Conservation (phyloP, 345 rosid genomes). For the Populus ilicifolia region DNA sequence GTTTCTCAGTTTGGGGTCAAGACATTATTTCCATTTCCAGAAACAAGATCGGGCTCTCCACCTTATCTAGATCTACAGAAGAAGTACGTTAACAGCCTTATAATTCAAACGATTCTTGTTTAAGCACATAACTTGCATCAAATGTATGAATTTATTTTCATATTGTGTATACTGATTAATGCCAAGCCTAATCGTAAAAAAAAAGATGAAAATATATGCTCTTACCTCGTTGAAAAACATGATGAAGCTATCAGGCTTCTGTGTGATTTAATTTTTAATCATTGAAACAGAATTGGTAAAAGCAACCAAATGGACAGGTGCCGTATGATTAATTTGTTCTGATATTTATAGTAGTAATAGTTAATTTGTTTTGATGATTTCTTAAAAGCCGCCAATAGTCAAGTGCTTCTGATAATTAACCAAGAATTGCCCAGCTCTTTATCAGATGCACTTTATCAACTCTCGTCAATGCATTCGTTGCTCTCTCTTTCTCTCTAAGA, state of each 20-base stretch:
- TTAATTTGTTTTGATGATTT: no score
- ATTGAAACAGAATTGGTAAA: no score
- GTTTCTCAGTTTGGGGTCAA: constrained; percentile 81
- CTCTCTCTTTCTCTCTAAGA: not conserved
- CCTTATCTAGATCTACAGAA: constrained; percentile 50
- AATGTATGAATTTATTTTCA: not conserved
- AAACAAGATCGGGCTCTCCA: constrained; percentile 77
- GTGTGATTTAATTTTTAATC: no score
- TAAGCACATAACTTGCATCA: not conserved
- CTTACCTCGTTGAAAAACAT: no score
- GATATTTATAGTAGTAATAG: no score
- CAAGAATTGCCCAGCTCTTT: not conserved
- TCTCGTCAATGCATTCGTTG: no score
- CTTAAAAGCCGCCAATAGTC: not conserved
- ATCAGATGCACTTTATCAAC: no score
- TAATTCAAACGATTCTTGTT: not conserved
- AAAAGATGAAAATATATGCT: no score
- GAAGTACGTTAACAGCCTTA: constrained; percentile 45
- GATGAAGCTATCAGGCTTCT: no score
- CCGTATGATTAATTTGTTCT: no score
- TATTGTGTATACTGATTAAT: not conserved
- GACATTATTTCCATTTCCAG: constrained; percentile 80
- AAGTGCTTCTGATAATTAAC: not conserved
- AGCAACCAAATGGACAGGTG: no score
- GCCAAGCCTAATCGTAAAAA: not conserved